Conservation (phyloP, 1,284 basidiomycete species). For the Ceratobasidium sp. region DNA sequence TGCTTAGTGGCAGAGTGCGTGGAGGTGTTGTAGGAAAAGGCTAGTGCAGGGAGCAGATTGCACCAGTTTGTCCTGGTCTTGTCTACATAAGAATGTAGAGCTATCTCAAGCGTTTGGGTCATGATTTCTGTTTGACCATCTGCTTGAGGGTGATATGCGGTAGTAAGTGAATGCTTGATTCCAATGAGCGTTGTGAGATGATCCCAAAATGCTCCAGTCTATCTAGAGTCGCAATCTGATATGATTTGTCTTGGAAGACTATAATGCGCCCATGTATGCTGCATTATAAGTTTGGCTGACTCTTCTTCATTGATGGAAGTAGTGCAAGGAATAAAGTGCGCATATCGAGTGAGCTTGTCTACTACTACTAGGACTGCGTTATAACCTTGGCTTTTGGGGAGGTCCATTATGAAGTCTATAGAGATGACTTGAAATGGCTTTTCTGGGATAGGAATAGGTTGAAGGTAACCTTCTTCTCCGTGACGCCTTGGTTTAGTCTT, state of each 20-base stretch:
- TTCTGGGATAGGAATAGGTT: slow-evolving; percentile 59
- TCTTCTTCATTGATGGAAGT: slow-evolving; percentile 48
- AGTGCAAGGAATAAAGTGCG: slow-evolving; percentile 57
- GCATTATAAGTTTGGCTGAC: slow-evolving; percentile 39
- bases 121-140: slow-evolving; percentile 59
- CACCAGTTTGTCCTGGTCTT: slow-evolving; percentile 51
- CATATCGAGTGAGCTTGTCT: slow-evolving; percentile 60
- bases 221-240: slow-evolving; percentile 55
- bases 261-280: slow-evolving; percentile 50
- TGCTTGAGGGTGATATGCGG: slow-evolving; percentile 56
- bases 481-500: slow-evolving; percentile 57
- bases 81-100: slow-evolving; percentile 47
- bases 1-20: slow-evolving; percentile 49
- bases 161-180: slow-evolving; percentile 53
- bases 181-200: slow-evolving; percentile 49
- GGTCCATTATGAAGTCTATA: slow-evolving; percentile 64
- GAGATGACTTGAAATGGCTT: slow-evolving; percentile 62
- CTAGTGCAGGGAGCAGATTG: slow-evolving; percentile 50
- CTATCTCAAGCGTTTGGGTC: slow-evolving; percentile 52
- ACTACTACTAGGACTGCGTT: slow-evolving; percentile 60
- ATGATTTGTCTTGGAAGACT: slow-evolving; percentile 54
- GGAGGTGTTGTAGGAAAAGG: slow-evolving; percentile 54
- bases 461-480: slow-evolving; percentile 57
- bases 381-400: slow-evolving; percentile 60
- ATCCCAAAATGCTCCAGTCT: slow-evolving; percentile 54